These are phyloP conservation scores for Saksenaea oblongispora DNA, from an alignment of 371 early-diverging fungal genomes.

Conservation along the genomic window DNA sequence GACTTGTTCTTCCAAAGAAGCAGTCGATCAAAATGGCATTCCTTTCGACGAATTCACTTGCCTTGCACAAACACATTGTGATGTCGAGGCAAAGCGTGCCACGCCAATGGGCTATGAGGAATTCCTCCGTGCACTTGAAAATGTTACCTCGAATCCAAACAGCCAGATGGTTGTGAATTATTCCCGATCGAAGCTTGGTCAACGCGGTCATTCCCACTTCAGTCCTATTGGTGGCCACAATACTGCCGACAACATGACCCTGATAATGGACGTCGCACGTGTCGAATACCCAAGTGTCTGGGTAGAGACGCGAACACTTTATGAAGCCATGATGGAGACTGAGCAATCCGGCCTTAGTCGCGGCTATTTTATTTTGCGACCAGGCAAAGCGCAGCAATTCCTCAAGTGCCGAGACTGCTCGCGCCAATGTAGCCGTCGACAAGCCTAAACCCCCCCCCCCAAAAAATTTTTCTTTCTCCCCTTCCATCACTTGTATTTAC, in stretches of 20 bases:
- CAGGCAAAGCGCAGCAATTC: background rate
- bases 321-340: constrained; percentile 69
- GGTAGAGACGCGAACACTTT: constrained; percentile 65
- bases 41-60: constrained; percentile 87
- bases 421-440: background rate
- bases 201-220: constrained; percentile 64
- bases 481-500: background rate
- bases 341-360: constrained; percentile 70
- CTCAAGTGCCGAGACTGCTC: background rate
- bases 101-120: constrained; percentile 59
- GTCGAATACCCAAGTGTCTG: constrained; percentile 83
- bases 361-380: constrained; percentile 77
- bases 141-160: constrained; percentile 63
- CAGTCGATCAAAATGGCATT: constrained; percentile 75
- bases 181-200: constrained; percentile 70
- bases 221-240: constrained; percentile 73
- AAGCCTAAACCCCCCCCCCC: background rate
- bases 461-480: background rate
- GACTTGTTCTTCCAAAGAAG: constrained; percentile 74
- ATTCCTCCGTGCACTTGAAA: constrained; percentile 71
- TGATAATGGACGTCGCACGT: constrained; percentile 81
- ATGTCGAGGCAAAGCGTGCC: constrained; percentile 69
- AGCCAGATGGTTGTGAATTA: constrained; percentile 87
- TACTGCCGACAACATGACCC: constrained; percentile 59
- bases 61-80: constrained; percentile 79